Evolutionary conservation across 148 eudicot genomes (phyloP).

Genomic region (Fagopyrum homotropicum): DNA sequence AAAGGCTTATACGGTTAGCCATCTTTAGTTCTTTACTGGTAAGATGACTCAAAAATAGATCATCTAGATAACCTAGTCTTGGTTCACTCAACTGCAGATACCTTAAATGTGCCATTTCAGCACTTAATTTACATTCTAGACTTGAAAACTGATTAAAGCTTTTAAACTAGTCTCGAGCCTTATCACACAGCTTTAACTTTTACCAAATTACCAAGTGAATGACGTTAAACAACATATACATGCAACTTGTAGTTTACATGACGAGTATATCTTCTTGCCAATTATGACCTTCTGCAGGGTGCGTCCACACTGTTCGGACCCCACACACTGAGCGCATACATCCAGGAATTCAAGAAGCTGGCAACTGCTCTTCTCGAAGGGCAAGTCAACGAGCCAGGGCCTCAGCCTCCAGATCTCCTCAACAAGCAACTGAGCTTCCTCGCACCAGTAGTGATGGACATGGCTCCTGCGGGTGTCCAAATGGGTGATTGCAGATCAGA

Average conservation of each 20-base stretch:
- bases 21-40: not conserved
- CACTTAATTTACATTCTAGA: too few relatives aligned
- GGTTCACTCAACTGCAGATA: not conserved
- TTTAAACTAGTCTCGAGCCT: too few relatives aligned
- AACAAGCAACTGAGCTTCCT: constrained; percentile 75
- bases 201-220: too few relatives aligned
- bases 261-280: too few relatives aligned
- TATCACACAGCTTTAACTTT: too few relatives aligned
- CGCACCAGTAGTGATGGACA: constrained; percentile 65
- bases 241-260: too few relatives aligned
- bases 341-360: constrained; percentile 87
- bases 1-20: not conserved
- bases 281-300: constrained; percentile 40
- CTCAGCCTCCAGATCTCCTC: constrained; percentile 85
- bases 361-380: constrained; percentile 58
- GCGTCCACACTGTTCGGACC: constrained; percentile 96
- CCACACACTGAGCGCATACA: constrained; percentile 84
- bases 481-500: constrained; percentile 63
- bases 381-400: constrained; percentile 52
- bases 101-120: too few relatives aligned
- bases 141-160: too few relatives aligned
- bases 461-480: constrained; percentile 49
- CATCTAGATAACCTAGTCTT: not conserved
- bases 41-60: not conserved
- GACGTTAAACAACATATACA: too few relatives aligned